These are phyloP conservation scores for Rutstroemia sp. DNA, from an alignment of 2,329 filamentous ascomycete species.

Conservation along the genomic window DNA sequence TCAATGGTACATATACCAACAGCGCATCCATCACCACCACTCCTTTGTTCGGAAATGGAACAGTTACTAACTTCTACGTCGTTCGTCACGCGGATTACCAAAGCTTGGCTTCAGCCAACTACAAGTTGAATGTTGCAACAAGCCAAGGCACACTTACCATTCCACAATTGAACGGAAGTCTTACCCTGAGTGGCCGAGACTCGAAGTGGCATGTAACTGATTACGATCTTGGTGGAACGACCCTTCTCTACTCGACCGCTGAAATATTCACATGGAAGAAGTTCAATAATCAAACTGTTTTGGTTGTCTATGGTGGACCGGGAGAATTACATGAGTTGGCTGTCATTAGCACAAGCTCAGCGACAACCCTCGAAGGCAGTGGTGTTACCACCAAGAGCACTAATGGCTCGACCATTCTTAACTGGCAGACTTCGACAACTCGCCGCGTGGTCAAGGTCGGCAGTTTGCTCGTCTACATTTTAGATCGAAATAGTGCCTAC, in stretches of 20 bases:
- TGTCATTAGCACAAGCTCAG: conserved; percentile 32
- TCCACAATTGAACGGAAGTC: conserved; percentile 48
- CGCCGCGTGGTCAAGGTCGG: conserved; percentile 44
- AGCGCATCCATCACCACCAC: conserved; percentile 46
- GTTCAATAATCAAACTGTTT: conserved; percentile 48
- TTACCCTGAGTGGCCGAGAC: conserved; percentile 55
- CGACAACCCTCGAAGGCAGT: conserved; percentile 26
- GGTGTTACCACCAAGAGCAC: conserved; percentile 29
- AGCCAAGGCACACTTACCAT: conserved; percentile 49
- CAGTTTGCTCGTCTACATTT: conserved; percentile 23
- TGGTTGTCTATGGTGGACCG: conserved; percentile 57
- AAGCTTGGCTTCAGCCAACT: conserved; percentile 47
- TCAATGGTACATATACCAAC: conserved; percentile 41
- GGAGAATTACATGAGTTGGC: conserved; percentile 58
- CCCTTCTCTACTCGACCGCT: conserved; percentile 59
- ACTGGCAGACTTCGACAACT: conserved; percentile 48
- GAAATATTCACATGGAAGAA: conserved; percentile 66
- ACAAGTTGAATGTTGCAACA: conserved; percentile 56
- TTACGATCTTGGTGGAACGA: conserved; percentile 53
- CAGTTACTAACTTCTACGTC: conserved; percentile 54
- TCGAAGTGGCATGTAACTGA: conserved; percentile 62
- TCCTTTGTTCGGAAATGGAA: conserved; percentile 47
- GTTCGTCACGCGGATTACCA: conserved; percentile 60
- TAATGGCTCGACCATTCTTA: conserved; percentile 40
- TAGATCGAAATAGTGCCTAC: conserved; percentile 59